These are phyloP conservation scores for Saturnispora kantuleensis DNA, from an alignment of 805 yeast genomes.

Conservation along the genomic window DNA sequence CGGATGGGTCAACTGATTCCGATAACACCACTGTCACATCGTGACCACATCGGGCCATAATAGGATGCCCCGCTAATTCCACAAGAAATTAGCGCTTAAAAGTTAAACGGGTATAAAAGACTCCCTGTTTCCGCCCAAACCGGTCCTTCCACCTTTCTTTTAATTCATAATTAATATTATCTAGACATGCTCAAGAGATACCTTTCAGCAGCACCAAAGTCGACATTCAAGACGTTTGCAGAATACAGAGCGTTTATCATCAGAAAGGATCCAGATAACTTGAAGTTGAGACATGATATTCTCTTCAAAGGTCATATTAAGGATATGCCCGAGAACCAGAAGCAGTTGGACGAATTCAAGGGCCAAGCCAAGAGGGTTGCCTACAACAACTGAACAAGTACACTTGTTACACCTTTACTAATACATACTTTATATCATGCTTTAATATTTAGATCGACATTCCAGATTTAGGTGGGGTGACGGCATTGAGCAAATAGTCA, in stretches of 20 bases:
- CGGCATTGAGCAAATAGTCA: too few relatives aligned
- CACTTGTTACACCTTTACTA: background rate
- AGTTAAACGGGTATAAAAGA: background rate
- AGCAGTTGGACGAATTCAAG: slow-evolving; percentile 9
- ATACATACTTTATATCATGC: background rate
- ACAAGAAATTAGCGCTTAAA: background rate
- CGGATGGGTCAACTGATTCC: background rate
- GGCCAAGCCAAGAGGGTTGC: slow-evolving; percentile 14
- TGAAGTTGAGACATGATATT: slow-evolving; percentile 14
- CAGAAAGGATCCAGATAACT: slow-evolving; percentile 14
- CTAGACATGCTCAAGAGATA: background rate
- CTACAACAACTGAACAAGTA: slow-evolving; percentile 5
- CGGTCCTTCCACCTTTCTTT: too few relatives aligned
- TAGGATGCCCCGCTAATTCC: background rate
- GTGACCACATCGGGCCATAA: background rate
- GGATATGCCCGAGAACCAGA: slow-evolving; percentile 11
- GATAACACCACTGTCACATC: too few relatives aligned
- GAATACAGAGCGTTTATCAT: slow-evolving; percentile 18
- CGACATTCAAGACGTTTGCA: slow-evolving; percentile 20
- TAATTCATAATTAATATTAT: too few relatives aligned
- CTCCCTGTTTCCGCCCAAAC: background rate
- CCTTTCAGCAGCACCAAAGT: background rate
- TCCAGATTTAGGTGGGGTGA: too few relatives aligned
- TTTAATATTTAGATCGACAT: background rate
- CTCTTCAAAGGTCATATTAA: slow-evolving; percentile 10